Evolutionary conservation across 2,329 filamentous ascomycete species (phyloP).

Genomic region (Malbranchea cinnamomea): DNA sequence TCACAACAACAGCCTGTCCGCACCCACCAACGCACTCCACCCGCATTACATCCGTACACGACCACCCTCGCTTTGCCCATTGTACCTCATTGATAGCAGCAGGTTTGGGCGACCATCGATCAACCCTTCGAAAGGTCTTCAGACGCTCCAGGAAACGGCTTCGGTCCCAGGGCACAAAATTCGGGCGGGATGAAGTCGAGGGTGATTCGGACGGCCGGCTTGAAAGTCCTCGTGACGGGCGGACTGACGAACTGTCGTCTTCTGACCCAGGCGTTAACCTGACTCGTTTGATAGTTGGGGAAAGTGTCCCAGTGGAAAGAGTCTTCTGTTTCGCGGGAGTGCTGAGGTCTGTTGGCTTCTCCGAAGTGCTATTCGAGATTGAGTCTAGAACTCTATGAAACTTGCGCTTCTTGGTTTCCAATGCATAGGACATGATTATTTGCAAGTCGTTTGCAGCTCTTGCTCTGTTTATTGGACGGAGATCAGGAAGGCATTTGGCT

Average conservation of each 20-base stretch:
- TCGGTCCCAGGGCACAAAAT: conserved; percentile 77
- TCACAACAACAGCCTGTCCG: conserved; percentile 68
- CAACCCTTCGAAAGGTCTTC: conserved; percentile 79
- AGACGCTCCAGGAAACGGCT: conserved; percentile 66
- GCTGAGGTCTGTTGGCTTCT: conserved; percentile 4
- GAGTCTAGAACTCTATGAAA: conserved; percentile 33
- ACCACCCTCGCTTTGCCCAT: conserved; percentile 91
- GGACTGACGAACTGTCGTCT: conserved; percentile 4
- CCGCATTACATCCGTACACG: conserved; percentile 67
- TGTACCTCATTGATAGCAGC: conserved; percentile 72
- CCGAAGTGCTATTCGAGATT: conserved; percentile 18
- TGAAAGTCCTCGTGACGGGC: not conserved
- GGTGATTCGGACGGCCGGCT: conserved; percentile 6
- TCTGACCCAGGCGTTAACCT: conserved; percentile 7
- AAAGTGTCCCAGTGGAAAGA: conserved; percentile 1
- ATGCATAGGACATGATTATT: conserved; percentile 27
- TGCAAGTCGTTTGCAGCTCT: no score
- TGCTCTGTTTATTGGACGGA: no score
- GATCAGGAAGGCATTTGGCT: no score
- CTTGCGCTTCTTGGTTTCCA: conserved; percentile 33
- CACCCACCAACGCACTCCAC: conserved; percentile 72
- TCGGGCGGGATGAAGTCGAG: conserved; percentile 35
- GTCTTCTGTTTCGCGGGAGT: not conserved
- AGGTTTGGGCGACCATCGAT: conserved; percentile 87
- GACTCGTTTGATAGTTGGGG: conserved; percentile 11